Conservation (phyloP, 208 protist genomes). For the Acanthamoeba royreba region DNA sequence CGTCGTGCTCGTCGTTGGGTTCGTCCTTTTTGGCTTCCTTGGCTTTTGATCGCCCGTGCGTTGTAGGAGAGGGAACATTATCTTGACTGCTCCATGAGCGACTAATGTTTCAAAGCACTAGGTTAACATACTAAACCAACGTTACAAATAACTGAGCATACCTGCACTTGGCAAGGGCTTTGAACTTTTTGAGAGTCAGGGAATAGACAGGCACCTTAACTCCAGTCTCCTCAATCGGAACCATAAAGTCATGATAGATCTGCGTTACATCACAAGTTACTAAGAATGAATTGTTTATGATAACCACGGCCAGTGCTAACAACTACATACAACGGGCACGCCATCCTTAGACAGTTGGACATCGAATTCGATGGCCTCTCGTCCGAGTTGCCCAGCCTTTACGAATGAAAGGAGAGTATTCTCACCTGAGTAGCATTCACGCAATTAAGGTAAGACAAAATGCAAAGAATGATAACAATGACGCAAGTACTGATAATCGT, state of each 20-base stretch:
- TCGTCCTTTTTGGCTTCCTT: not conserved
- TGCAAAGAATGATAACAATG: not conserved
- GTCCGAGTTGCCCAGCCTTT: not conserved
- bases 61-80: too few relatives aligned
- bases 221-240: not conserved
- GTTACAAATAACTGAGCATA: too few relatives aligned
- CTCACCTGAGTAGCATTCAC: not conserved
- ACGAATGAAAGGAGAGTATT: slow-evolving; percentile 32
- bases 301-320: not conserved
- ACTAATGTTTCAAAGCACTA: too few relatives aligned
- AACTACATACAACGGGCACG: not conserved
- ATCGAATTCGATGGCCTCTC: slow-evolving; percentile 11
- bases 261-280: not conserved
- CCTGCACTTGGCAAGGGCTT: not conserved
- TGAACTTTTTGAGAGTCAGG: slow-evolving; percentile 14
- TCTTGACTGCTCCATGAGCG: too few relatives aligned
- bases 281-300: not conserved
- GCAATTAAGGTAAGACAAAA: not conserved
- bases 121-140: too few relatives aligned
- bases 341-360: slow-evolving; percentile 8
- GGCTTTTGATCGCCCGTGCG: too few relatives aligned
- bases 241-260: slow-evolving; percentile 19
- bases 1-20: not conserved
- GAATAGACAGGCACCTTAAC: not conserved
- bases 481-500: not conserved